Evolutionary conservation across 495 filamentous ascomycete species (phyloP).

Genomic region (Diplogelasinospora grovesii): DNA sequence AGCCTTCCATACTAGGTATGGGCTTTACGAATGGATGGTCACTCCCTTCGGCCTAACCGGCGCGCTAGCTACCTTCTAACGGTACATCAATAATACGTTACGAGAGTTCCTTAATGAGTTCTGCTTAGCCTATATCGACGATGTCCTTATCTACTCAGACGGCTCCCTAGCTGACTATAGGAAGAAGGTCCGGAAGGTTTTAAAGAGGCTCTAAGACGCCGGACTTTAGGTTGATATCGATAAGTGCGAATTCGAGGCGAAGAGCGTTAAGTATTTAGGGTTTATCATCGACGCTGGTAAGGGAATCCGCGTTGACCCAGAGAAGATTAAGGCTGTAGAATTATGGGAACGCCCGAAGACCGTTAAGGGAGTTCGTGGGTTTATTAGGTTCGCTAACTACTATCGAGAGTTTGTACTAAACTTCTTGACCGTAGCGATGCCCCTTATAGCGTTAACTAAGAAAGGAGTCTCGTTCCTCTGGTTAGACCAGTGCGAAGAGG

Average conservation of each 20-base stretch:
- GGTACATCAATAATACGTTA: conserved; percentile 25
- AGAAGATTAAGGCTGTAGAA: too few relatives aligned
- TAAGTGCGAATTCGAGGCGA: conserved; percentile 24
- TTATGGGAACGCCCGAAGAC: too few relatives aligned
- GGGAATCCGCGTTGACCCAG: too few relatives aligned
- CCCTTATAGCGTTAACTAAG: too few relatives aligned
- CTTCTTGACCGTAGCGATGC: too few relatives aligned
- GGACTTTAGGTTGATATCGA: conserved; percentile 20
- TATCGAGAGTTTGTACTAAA: too few relatives aligned
- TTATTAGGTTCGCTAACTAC: too few relatives aligned
- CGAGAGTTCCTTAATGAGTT: conserved; percentile 21
- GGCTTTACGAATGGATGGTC: conserved; percentile 26
- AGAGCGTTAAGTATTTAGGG: conserved; percentile 17
- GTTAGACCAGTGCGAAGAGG: too few relatives aligned
- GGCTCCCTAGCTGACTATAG: not conserved
- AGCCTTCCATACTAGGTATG: conserved; percentile 24
- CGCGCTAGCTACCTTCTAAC: conserved; percentile 18
- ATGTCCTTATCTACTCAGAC: conserved; percentile 7
- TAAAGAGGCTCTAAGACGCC: conserved; percentile 7
- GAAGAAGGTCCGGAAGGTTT: conserved; percentile 2
- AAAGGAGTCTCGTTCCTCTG: too few relatives aligned
- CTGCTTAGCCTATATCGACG: conserved; percentile 7
- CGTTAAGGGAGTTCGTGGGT: too few relatives aligned
- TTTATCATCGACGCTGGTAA: too few relatives aligned
- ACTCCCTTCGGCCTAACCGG: conserved; percentile 28